A percentile compares a stretch with the other conserved stretches of the same genome.
phyloP scores from a whole-genome alignment of 108 stramenopile genomes.

The Stephanodiscus triporus region DNA sequence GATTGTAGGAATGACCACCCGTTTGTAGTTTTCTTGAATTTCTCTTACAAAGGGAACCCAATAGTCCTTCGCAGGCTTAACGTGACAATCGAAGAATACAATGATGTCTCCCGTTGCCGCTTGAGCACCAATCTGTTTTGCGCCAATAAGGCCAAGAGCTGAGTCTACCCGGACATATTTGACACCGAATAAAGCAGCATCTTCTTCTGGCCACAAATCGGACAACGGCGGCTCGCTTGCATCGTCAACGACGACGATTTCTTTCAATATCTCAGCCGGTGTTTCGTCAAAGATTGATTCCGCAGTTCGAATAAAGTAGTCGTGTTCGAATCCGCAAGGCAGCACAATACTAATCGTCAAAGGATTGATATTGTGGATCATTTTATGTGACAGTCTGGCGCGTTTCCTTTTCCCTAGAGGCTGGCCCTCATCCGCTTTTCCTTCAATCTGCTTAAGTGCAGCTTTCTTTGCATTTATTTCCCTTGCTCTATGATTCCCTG shows the following conservation, averaged over 20 bases:
- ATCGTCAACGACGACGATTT: constrained; percentile 48
- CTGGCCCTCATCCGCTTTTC: not conserved
- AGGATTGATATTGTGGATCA: constrained; percentile 8
- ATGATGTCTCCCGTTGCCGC: constrained; percentile 50
- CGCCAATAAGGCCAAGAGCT: constrained; percentile 43
- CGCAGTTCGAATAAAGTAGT: constrained; percentile 39
- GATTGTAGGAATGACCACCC: constrained; percentile 44
- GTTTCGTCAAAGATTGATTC: constrained; percentile 39
- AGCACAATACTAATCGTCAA: constrained; percentile 47
- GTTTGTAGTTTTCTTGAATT: constrained; percentile 44
- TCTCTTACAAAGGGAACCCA: constrained; percentile 43
- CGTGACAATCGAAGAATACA: constrained; percentile 50
- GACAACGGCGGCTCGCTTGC: constrained; percentile 40
- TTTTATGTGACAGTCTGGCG: constrained; percentile 16
- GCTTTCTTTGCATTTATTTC: not conserved
- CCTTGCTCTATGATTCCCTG: not conserved
- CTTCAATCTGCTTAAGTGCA: not conserved
- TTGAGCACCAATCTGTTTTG: constrained; percentile 44
- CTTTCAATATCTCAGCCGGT: constrained; percentile 36
- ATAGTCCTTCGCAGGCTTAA: constrained; percentile 42
- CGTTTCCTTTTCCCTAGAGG: constrained; percentile 13
- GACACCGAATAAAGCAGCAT: constrained; percentile 35
- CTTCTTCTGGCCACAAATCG: constrained; percentile 22
- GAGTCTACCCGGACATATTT: constrained; percentile 39
- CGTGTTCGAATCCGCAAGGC: constrained; percentile 51